Evolutionary conservation across 2,329 filamentous ascomycete genomes (phyloP), one percentile per base, ranked within the genome.

Genomic region (Hypoxylon sp.): DNA sequence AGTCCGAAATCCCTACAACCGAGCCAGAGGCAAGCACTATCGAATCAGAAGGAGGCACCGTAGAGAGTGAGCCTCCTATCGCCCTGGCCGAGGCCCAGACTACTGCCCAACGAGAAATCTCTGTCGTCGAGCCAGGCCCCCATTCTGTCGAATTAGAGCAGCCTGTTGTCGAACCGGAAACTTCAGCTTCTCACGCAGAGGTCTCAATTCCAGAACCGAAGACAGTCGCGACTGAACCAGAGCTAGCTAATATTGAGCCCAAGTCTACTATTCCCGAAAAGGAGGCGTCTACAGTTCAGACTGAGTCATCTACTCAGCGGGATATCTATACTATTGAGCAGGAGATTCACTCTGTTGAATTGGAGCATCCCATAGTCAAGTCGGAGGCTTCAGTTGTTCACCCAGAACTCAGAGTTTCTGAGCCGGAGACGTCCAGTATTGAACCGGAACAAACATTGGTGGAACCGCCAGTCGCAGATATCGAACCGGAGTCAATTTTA

Each of bases 71-170:
- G n/a, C 38, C n/a, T 3, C 6, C 38, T 41, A 41, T 6, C 5
- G 6, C 17, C n/a, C 5, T 17, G 38, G 19, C 38, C 5, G n/a
- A 19, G n/a, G 6, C n/a, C 38, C 38, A 41, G n/a, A 17, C 38
- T 41, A 3, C 6, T 19, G n/a, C 38, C 7, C 38, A 19, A 17
- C 38, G n/a, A 41, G n/a, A 41, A 41, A 17, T 6, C 17, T 10
- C 30, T 28, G 17, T 45, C 49, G 23, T 28, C 13, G 50, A 38
- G 7, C 25, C 46, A 23, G 17, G 41, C n/a, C 5, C 13, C 23
- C 21, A 30, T 49, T n/a, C 36, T 34, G 13, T 38, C 36, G 48
- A 63, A 34, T 14, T 4, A 5, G 52, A 41, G 38, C 38, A 9
- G 38, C 38, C 38, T 41, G 38, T 41, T 19, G 38, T 41, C n/a